Base-by-base conservation (phyloP, 2,329 filamentous ascomycete species). In the Colletotrichum sp. region DNA sequence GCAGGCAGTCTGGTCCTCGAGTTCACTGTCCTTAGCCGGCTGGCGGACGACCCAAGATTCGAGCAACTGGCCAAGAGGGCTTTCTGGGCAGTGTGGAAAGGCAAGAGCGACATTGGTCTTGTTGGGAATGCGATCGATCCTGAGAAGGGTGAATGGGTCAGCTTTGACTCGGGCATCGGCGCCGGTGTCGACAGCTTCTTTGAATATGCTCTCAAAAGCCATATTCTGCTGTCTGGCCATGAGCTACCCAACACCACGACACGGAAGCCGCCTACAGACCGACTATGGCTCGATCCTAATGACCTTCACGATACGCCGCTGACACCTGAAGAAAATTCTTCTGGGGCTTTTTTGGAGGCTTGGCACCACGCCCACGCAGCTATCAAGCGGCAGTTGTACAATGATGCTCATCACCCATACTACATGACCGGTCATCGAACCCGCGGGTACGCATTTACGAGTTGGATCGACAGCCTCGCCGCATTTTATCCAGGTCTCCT, bases 151-250 rank as follows among this genome's bases (percentile, higher is more conserved):
- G 90, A 94, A 79, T 99, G 97, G 97, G 93, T 97, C 39, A 94
- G 94, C 11, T 91, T 94, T 3, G 96, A 95, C 83, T 93, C 96
- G n/a, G 96, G 97, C 34, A 98, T 99, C 79, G 97, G 97, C 66
- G 97, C 97, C 9, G 97, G 97, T 52, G 95, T 98, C 81, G 97
- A 99, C 86, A 98, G 96, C 85, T 99, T 99, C 86, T 98, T 98
- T 81, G 97, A 99, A 85, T 99, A 99, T 84, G 96, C 97, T 5
- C 90, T 98, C 80, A 99, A 99, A 85, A 96, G 96, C 22, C 93
- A 98, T 82, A 94, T 99, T 75, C 86, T 99, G 28, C 91, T 98
- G 27, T 98, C 96, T 3, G 95, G 95, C 2, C 92, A 94, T 74
- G 89, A 88, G 16, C 83, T 89, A 76, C 91, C 91, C 5, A 93